Conservation (phyloP, 2,329 filamentous ascomycete genomes). For the Cladophialophora immunda region DNA sequence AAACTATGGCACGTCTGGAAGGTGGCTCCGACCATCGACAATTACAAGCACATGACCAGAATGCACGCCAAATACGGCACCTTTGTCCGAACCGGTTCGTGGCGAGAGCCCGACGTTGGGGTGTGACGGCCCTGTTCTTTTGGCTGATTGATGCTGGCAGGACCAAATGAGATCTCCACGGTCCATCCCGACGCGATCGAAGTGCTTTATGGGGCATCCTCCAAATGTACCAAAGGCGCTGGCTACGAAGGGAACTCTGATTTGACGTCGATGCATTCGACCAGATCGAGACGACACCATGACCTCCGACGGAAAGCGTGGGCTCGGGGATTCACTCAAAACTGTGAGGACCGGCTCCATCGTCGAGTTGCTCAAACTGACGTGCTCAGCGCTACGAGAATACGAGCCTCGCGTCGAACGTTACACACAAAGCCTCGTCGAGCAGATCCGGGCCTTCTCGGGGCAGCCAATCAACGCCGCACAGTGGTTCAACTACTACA, state of each 20-base stretch:
- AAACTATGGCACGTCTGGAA: slow-evolving; percentile 44
- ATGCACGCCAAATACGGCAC: slow-evolving; percentile 47
- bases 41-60: slow-evolving; percentile 43
- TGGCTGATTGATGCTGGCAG: slow-evolving; percentile 2
- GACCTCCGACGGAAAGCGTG: slow-evolving; percentile 52
- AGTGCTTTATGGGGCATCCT: slow-evolving; percentile 49
- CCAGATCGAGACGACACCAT: slow-evolving; percentile 49
- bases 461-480: slow-evolving; percentile 47
- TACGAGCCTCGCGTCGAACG: slow-evolving; percentile 48
- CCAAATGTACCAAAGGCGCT: slow-evolving; percentile 50
- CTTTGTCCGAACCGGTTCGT: slow-evolving; percentile 46
- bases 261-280: slow-evolving; percentile 50
- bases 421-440: slow-evolving; percentile 39
- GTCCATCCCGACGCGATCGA: slow-evolving; percentile 43
- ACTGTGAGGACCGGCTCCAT: not conserved
- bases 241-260: slow-evolving; percentile 53
- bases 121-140: not conserved
- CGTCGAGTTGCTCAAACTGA: slow-evolving; percentile 39
- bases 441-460: slow-evolving; percentile 28
- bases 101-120: not conserved
- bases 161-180: slow-evolving; percentile 30
- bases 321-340: slow-evolving; percentile 46
- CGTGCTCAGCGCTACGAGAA: slow-evolving; percentile 45
- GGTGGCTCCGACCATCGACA: slow-evolving; percentile 43
- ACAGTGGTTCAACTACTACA: slow-evolving; percentile 47